A percentile compares a stretch with the other conserved stretches of the same genome.
These are phyloP conservation scores for Silene latifolia DNA, from an alignment of 148 eudicot genomes.

Conservation along the genomic window DNA sequence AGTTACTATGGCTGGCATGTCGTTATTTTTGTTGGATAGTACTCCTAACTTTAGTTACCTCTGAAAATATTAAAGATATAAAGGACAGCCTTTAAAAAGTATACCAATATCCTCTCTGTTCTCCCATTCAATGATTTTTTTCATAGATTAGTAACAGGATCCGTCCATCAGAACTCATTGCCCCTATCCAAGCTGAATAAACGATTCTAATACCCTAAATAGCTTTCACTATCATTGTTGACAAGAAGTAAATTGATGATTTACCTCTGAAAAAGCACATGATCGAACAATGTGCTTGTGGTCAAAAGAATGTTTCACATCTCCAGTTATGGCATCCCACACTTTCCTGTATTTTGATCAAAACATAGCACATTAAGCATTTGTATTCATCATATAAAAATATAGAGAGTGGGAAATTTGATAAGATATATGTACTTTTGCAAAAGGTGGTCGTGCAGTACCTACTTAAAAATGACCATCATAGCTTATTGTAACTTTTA, in stretches of 20 bases:
- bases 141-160: not conserved
- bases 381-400: not conserved
- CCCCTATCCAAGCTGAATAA: not conserved
- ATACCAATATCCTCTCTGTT: not conserved
- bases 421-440: not conserved
- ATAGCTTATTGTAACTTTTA: not conserved
- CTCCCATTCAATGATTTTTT: not conserved
- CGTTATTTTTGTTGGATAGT: too few species aligned
- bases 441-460: not conserved
- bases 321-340: conserved; percentile 97
- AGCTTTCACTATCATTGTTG: not conserved
- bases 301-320: conserved; percentile 87
- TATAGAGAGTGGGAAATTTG: not conserved
- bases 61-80: too few species aligned
- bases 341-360: conserved; percentile 56
- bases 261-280: conserved; percentile 93
- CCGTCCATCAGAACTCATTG: not conserved
- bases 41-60: too few species aligned
- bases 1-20: too few species aligned
- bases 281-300: conserved; percentile 97
- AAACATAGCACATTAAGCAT: not conserved
- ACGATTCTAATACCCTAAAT: not conserved
- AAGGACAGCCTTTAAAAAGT: too few species aligned
- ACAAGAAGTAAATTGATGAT: not conserved
- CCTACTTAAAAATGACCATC: not conserved